Evolutionary conservation across 176 grass and related monocot species (phyloP).

Genomic region (Avena eriantha): DNA sequence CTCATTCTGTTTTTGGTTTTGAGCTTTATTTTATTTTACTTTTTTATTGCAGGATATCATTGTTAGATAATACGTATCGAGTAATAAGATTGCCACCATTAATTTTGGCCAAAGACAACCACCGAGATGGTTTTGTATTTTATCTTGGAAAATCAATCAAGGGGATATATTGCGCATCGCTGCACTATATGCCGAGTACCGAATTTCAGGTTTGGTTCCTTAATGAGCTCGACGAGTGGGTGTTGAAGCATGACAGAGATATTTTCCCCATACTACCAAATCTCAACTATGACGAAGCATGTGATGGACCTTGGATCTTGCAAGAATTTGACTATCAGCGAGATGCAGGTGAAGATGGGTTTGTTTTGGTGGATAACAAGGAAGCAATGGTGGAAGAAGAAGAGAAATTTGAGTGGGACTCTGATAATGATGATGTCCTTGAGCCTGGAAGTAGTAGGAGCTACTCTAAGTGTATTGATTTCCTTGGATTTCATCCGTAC

Average conservation of each 20-base stretch:
- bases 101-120: not conserved
- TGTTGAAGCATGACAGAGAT: not conserved
- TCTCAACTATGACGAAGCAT: not conserved
- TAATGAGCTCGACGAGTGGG: not conserved
- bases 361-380: not conserved
- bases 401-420: constrained; percentile 28
- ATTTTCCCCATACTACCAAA: not conserved
- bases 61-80: constrained; percentile 18
- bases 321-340: constrained; percentile 7
- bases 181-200: not conserved
- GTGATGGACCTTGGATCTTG: constrained; percentile 23
- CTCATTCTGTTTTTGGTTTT: not conserved
- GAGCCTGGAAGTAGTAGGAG: constrained; percentile 2
- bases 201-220: constrained; percentile 25
- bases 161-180: constrained; percentile 39
- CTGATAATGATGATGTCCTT: constrained; percentile 26
- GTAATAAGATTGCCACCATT: not conserved
- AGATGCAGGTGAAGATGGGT: not conserved
- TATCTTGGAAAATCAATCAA: constrained; percentile 29
- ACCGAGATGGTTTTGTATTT: not conserved
- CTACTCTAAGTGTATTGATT: not conserved
- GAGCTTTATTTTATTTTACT: not conserved
- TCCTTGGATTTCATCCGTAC: constrained; percentile 35
- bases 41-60: constrained; percentile 33
- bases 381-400: not conserved